phyloP scores from a whole-genome alignment of 352 stramenopile species.

The Phytopythium oedochilum region DNA sequence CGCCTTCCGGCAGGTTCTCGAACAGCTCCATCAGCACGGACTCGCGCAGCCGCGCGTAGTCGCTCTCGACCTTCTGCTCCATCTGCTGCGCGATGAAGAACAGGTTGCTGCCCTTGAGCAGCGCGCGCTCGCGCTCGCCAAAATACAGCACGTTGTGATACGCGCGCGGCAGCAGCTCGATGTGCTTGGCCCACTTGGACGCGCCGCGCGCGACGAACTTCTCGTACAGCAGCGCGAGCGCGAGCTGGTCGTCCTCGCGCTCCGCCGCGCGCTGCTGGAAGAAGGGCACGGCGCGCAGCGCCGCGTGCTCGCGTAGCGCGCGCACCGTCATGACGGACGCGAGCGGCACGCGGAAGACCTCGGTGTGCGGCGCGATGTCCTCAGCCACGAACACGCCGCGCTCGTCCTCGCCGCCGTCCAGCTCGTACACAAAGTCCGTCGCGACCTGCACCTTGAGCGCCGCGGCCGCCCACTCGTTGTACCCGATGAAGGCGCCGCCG shows the following conservation, averaged over 20 bases:
- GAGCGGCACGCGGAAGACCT: slow-evolving; percentile 63
- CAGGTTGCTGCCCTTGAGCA: slow-evolving; percentile 56
- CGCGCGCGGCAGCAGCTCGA: slow-evolving; percentile 43
- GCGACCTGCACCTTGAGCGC: slow-evolving; percentile 48
- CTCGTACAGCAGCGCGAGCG: slow-evolving; percentile 71
- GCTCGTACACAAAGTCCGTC: slow-evolving; percentile 85
- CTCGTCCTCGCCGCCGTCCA: slow-evolving; percentile 27
- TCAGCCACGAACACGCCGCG: slow-evolving; percentile 79
- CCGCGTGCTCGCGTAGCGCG: slow-evolving; percentile 19
- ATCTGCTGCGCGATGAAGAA: slow-evolving; percentile 66
- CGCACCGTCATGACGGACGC: slow-evolving; percentile 54
- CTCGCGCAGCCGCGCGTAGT: slow-evolving; percentile 39
- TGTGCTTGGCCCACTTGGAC: slow-evolving; percentile 63
- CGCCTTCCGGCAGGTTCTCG: slow-evolving; percentile 24
- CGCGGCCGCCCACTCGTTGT: slow-evolving; percentile 67
- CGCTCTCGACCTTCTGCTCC: slow-evolving; percentile 38
- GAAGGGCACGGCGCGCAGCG: slow-evolving; percentile 35
- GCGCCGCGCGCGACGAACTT: slow-evolving; percentile 31
- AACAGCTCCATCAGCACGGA: slow-evolving; percentile 47
- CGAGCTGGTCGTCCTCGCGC: slow-evolving; percentile 62
- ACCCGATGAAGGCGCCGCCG: slow-evolving; percentile 48
- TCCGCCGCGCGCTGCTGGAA: slow-evolving; percentile 42
- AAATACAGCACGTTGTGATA: slow-evolving; percentile 82
- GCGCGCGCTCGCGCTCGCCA: slow-evolving; percentile 23
- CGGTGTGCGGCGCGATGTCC: slow-evolving; percentile 66